Evolutionary conservation across 306 rosid species (phyloP), one percentile per base, ranked within the genome.

Genomic region (Malus sieversii): DNA sequence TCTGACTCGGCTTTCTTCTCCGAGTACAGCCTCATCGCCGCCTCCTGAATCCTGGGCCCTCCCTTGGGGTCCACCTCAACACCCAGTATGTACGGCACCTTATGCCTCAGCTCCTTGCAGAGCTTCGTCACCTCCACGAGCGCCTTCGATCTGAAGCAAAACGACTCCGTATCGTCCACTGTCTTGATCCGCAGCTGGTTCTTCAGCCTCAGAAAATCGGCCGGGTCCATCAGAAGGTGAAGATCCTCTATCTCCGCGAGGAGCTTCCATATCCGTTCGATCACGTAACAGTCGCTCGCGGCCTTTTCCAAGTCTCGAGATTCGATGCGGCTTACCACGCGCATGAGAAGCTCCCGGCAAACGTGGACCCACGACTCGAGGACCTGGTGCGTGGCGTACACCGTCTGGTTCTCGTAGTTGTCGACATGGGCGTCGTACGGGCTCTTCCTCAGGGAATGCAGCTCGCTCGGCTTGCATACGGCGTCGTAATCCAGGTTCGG

Each of bases 51-150:
- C 82, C 96, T 82, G 2, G 98, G 98, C 68, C 98, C 98, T 7
- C 98, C 98, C 60, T 57, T 87, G 0, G 96, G 98, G 72, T 95
- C 98, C 74, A 87, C 98, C 85, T 90, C 93, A 45, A 92, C 97
- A 1, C 82, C 93, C 75, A 95, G 69, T 1, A 95, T 85, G 52
- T 23, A 80, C 83, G 98, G 98, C 30, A 95, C 96, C 53, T 78
- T 92, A 48, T 84, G 87, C 85, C 69, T 92, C 78, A 95, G 53
- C 25, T 95, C 96, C 72, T 87, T 90, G 70, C 98, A 84, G 14
- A 29, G 59, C 81, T 55, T 87, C 65, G 96, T 78, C 38, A 95
- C 73, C 58, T 82, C 90, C 69, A 95, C 98, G 1, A 95, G 67
- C 53, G 75, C 88, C 75, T 30, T 85, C 52, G 98, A 95, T 18